Conservation (phyloP, 2,329 filamentous ascomycete species). For the Trichophyton rubrum region DNA sequence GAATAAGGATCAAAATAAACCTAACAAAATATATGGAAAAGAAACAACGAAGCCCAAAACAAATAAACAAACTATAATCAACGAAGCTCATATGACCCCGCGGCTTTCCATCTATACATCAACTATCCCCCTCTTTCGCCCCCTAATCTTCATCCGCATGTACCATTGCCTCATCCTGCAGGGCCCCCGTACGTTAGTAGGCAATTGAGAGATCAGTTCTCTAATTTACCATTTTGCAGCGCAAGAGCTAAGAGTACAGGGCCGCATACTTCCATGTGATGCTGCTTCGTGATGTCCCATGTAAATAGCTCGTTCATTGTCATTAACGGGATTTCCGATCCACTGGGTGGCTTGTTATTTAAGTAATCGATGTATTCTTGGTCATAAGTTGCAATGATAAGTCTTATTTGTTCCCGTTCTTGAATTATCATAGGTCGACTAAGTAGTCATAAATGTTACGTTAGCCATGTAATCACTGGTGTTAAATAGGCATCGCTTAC, state of each 20-base stretch:
- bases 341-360: background rate
- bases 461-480: background rate
- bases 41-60: too few relatives aligned
- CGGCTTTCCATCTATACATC: too few relatives aligned
- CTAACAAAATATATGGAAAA: too few relatives aligned
- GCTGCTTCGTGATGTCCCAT: background rate
- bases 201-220: background rate
- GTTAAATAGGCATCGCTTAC: background rate
- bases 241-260: background rate
- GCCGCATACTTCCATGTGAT: background rate
- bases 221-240: background rate
- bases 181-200: too few relatives aligned
- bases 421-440: slow-evolving; percentile 3
- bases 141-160: too few relatives aligned
- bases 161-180: too few relatives aligned
- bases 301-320: background rate
- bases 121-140: too few relatives aligned
- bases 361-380: background rate
- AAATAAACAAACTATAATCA: too few relatives aligned
- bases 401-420: background rate
- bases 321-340: background rate
- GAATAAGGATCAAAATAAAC: too few relatives aligned
- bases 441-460: background rate
- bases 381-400: background rate
- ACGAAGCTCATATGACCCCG: too few relatives aligned